Base-by-base conservation (phyloP, 495 filamentous ascomycete species). In the Xylaria flabelliformis region DNA sequence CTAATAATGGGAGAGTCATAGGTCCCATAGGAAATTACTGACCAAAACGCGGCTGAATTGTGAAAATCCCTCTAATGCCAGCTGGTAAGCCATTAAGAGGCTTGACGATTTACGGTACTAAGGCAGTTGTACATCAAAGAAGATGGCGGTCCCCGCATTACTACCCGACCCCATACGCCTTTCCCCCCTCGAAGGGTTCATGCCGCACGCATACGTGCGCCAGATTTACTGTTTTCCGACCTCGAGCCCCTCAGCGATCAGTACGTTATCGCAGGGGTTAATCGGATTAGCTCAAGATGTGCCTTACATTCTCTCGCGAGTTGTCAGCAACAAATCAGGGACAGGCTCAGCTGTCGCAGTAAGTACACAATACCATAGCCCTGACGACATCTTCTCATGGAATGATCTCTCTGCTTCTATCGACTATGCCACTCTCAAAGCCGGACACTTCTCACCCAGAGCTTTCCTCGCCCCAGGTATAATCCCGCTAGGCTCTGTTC, bases 201-300 rank as follows among this genome's bases (percentile, higher is more conserved):
- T 80, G 76, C 78, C 78, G 41, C 75, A 71, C 12, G 64, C 75
- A 41, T 80, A 80, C 63, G 42, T 78, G 10, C 71, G 75, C 44
- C 76, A 80, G 26, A 70, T 78, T 7, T 69, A 74, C 55, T 75
- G 73, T 69, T 80, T 80, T 24, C 72, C 76, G 8, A 75, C 78
- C 3, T 70, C 75, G 12, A 69, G 71, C 34, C 26, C 71, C 1
- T 36, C 61, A 8, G 46, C 72, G 32, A 12, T 68, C 15, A 29
- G 62, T 32, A 42, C 69, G 32, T 71, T 80, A 55, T 74, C 63
- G 19, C 13, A 48, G 1, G 74, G 78, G 1, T 32, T 80, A 32
- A 41, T n/a, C 19, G 59, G 72, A 15, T 58, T 75, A 26, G 48
- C 76, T 13, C 32, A 26, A 26, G 75, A 80, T 55, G 59, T 80